These are phyloP conservation scores for Tirmania nivea DNA, from an alignment of 495 filamentous ascomycete species.

Conservation along the genomic window DNA sequence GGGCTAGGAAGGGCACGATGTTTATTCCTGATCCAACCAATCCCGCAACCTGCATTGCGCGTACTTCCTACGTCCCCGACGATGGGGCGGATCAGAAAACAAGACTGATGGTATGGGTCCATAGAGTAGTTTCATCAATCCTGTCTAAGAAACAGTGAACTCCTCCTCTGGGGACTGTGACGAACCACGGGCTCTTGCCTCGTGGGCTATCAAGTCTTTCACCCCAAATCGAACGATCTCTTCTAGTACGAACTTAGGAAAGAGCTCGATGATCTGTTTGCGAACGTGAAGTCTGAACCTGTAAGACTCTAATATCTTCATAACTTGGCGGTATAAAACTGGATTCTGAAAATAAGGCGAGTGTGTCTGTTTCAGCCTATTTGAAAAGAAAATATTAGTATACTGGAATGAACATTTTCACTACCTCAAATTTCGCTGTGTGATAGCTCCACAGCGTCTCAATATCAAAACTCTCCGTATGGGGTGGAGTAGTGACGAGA, in stretches of 20 bases:
- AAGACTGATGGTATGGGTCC: too few relatives aligned
- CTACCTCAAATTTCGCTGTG: conserved; percentile 2
- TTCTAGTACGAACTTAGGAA: conserved; percentile 70
- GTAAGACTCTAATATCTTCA: conserved; percentile 69
- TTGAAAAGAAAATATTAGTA: too few relatives aligned
- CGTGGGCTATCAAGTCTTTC: not conserved
- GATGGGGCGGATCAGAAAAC: too few relatives aligned
- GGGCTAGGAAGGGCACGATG: too few relatives aligned
- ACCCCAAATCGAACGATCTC: conserved; percentile 36
- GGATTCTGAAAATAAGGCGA: conserved; percentile 51
- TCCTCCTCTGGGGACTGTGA: not conserved
- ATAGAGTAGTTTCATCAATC: too few relatives aligned
- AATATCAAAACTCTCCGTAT: not conserved
- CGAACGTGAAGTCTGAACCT: conserved; percentile 69
- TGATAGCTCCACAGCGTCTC: not conserved
- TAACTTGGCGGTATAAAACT: conserved; percentile 58
- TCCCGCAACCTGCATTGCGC: too few relatives aligned
- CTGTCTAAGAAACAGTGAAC: too few relatives aligned
- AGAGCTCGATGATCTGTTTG: conserved; percentile 75
- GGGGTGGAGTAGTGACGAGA: not conserved
- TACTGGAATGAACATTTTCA: not conserved
- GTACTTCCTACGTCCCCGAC: too few relatives aligned
- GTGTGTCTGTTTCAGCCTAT: conserved; percentile 42
- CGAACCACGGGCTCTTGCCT: not conserved
- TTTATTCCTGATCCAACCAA: too few relatives aligned